Base-by-base conservation (phyloP, 225 moss, liverwort and hornwort genomes). In the Thuidium tamariscinum region DNA sequence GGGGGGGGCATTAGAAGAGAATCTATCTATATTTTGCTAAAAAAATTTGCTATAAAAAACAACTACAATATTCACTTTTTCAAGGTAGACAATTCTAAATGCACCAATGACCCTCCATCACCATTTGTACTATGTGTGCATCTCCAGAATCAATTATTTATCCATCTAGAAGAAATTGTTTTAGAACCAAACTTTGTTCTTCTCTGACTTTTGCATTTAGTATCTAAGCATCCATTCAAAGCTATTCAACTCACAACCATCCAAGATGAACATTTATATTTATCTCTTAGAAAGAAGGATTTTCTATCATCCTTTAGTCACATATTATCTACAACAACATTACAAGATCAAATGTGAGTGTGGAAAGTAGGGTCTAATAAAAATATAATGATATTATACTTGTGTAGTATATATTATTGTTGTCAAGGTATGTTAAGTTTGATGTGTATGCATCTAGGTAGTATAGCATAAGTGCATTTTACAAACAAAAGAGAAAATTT, bases 401-500 rank as follows among this genome's bases (percentile, higher is more conserved):
- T 25, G 2, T 2, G 26, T 0, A 3, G 26, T 41, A 2, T 9
- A 42, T 41, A 69, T 9, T 69, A 44, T 3, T 17, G 2, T 44
- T 71, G 29, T 29, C 17, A 46, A 71, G 18, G 18, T 44, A 41
- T 42, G 0, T 41, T 14, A 25, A 15, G 8, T 42, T 41, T 1
- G 9, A 69, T 1, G 0, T 69, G 0, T 15, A 41, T 25, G 9
- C 4, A 1, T 69, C 10, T 0, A 5, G 5, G 18, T 64, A 23
- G 4, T 7, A 7, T 39, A 23, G 6, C 7, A 37, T 12, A 22
- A 37, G 4, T 4, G 6, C 23, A 2, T 39, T 22, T 39, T 68
- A 17, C 7, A 29, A 0, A 11, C 5, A 26, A 15, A 30, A 29
- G 10, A 10, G 0, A 4, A 2, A 16, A 5, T 16, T 44, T 72